These are phyloP conservation scores for Diplodia seriata DNA, from an alignment of 2,329 filamentous ascomycete genomes.

Conservation along the genomic window DNA sequence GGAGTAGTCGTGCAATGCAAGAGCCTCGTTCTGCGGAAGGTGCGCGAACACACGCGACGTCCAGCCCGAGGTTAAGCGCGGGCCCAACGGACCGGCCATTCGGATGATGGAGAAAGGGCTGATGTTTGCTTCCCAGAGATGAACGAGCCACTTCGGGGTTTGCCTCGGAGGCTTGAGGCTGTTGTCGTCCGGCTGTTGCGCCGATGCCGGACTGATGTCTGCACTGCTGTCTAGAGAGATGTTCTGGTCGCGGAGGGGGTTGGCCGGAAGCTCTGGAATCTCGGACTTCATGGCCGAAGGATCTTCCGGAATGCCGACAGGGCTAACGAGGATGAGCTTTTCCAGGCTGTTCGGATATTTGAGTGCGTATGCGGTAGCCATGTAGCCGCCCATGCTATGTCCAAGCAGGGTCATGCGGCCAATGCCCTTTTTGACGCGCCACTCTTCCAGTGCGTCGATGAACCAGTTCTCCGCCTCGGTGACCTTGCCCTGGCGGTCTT, in stretches of 20 bases:
- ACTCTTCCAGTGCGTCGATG: conserved; percentile 93
- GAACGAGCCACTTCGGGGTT: conserved; percentile 80
- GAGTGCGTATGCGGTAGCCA: conserved; percentile 93
- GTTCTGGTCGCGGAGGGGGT: conserved; percentile 39
- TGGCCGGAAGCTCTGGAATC: conserved; percentile 71
- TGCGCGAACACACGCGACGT: conserved; percentile 93
- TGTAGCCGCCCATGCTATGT: conserved; percentile 92
- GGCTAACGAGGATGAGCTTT: conserved; percentile 93
- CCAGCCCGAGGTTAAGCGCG: conserved; percentile 92
- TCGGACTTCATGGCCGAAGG: conserved; percentile 83
- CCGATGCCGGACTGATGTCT: conserved; percentile 56
- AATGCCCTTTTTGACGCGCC: conserved; percentile 85
- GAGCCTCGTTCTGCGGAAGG: conserved; percentile 77
- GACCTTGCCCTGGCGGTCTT: conserved; percentile 79
- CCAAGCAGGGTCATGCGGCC: conserved; percentile 93
- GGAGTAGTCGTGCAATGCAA: conserved; percentile 88
- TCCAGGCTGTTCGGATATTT: conserved; percentile 96
- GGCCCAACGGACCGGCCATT: conserved; percentile 85
- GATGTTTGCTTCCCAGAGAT: conserved; percentile 96
- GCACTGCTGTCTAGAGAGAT: neutral
- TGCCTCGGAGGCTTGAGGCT: neutral
- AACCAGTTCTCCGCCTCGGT: conserved; percentile 94
- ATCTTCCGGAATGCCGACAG: conserved; percentile 93
- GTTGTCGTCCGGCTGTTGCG: conserved; percentile 35
- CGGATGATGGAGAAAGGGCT: conserved; percentile 92